Base-by-base conservation (phyloP, 2,329 filamentous ascomycete species). In the Thielaviopsis euricoi region DNA sequence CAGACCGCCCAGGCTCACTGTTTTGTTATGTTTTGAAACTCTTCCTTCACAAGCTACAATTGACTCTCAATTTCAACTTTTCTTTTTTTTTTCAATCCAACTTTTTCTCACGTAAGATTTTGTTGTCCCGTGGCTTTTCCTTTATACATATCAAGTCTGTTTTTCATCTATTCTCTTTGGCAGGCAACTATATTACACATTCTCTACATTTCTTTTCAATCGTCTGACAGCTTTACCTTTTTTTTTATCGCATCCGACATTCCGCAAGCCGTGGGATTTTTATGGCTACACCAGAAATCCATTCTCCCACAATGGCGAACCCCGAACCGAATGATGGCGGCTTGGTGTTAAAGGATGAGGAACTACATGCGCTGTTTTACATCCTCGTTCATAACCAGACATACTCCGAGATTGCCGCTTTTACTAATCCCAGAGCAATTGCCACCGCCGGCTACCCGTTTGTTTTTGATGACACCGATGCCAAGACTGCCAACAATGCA, bases 371-470 rank as follows among this genome's bases (percentile, higher is more conserved):
- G 15, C 73, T 82, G 17, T 75, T 82, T 62, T 76, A 82, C 64
- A 80, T 83, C 55, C 73, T 83, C 57, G 77, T 77, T 33, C 80
- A 82, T 64, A 66, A 77, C 62, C 74, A 82, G 67, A 79, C 78
- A 0, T 83, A 82, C 63, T 69, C 76, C 13, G 87, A 93, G 69
- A 86, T 89, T 61, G 78, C 85, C 65, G 77, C 76, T 61, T 89
- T 90, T 74, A 87, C 83, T 64, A 70, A 76, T 43, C 79, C 85
- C 0, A 71, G 74, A 1, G 78, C 82, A 26, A 83, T 89, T 60
- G 73, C 77, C 60, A 69, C 74, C 22, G 89, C 88, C 71, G 86
- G 87, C 15, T 81, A 78, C 62, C 87, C 87, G 0, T 89, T 90
- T 68, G 70, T 67, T 5, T 29, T 58, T 22, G 55, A 63, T 17